These are phyloP conservation scores for Amborella trichopoda DNA, from an alignment of 164 flowering plant species.

Conservation along the genomic window DNA sequence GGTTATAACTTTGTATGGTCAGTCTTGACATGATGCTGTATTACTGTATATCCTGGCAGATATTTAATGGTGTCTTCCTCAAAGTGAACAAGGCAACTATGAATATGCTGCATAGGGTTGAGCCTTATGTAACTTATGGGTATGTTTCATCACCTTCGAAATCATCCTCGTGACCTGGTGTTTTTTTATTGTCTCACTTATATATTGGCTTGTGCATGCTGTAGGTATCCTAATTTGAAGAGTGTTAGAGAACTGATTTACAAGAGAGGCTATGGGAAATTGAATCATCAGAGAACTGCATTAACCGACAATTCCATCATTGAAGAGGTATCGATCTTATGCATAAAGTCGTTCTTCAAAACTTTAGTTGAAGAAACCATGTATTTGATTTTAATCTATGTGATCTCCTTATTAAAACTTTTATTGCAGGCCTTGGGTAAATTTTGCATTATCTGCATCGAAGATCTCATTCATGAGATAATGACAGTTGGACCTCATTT, in stretches of 20 bases:
- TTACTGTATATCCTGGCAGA: constrained; percentile 18
- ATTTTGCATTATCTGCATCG: constrained; percentile 38
- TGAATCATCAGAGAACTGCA: constrained; percentile 44
- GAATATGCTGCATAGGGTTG: constrained; percentile 62
- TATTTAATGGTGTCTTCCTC: constrained; percentile 61
- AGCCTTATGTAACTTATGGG: constrained; percentile 68
- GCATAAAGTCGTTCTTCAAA: too few relatives aligned
- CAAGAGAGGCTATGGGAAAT: constrained; percentile 63
- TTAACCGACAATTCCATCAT: constrained; percentile 48
- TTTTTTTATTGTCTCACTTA: neutral
- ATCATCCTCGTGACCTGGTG: neutral
- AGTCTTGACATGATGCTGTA: too few relatives aligned
- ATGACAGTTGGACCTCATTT: constrained; percentile 67
- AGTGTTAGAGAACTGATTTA: constrained; percentile 51
- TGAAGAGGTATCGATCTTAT: constrained; percentile 30
- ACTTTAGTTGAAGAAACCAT: too few relatives aligned
- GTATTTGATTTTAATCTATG: too few relatives aligned
- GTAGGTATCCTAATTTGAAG: constrained; percentile 53
- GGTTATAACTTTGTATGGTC: too few relatives aligned
- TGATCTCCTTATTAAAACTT: neutral
- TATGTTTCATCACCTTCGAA: constrained; percentile 7
- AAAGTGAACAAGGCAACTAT: constrained; percentile 64
- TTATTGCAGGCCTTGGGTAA: constrained; percentile 41
- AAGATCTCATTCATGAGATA: constrained; percentile 66
- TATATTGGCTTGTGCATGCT: neutral